Conservation (phyloP, 805 yeast species). For the Zygotorulaspora sp. region DNA sequence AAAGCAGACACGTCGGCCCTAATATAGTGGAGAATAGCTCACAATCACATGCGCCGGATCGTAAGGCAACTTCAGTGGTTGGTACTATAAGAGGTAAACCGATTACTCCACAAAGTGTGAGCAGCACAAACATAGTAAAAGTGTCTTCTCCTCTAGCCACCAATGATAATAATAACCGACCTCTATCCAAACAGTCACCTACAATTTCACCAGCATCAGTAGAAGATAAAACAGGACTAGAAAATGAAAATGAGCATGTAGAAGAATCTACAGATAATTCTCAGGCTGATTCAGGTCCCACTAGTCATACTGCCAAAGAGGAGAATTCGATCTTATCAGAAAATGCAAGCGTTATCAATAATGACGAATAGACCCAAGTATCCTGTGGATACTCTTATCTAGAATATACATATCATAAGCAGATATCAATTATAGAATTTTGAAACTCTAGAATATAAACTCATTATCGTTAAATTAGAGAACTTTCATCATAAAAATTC, state of each 20-base stretch:
- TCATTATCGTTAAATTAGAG: neutral
- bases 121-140: constrained; percentile 7
- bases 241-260: neutral
- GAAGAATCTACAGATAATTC: neutral
- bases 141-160: constrained; percentile 7
- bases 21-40: neutral
- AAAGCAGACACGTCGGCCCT: neutral
- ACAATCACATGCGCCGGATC: neutral
- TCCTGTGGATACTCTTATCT: no score
- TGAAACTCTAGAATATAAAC: no score
- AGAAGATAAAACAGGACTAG: constrained; percentile 5
- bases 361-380: no score
- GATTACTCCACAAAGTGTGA: constrained; percentile 18
- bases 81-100: constrained; percentile 11
- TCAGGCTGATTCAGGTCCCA: no score
- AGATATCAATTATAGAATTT: neutral
- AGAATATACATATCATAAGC: no score
- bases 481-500: constrained; percentile 34
- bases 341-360: neutral
- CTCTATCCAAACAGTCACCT: constrained; percentile 1
- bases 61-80: neutral
- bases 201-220: constrained; percentile 12
- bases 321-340: no score
- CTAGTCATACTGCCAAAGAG: no score
- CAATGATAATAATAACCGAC: constrained; percentile 1